These are phyloP conservation scores for Phaeoacremonium minimum DNA, from an alignment of 2,329 filamentous ascomycete genomes.

Conservation along the genomic window DNA sequence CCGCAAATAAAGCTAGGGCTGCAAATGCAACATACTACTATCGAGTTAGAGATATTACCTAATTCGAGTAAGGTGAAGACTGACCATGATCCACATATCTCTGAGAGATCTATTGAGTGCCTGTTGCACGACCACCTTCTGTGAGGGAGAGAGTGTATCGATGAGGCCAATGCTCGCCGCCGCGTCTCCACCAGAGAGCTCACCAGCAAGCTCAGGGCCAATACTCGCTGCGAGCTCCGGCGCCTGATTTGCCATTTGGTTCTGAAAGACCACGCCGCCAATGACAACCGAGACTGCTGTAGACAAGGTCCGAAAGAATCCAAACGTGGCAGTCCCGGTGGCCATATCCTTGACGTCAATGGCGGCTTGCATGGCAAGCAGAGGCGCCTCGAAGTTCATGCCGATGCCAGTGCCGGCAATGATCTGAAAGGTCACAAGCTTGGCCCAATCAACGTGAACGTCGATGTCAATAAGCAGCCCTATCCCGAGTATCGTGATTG, in stretches of 20 bases:
- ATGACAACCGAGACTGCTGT: constrained; percentile 51
- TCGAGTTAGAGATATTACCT: not conserved
- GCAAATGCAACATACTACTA: not conserved
- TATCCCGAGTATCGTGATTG: constrained; percentile 50
- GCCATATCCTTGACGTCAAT: constrained; percentile 53
- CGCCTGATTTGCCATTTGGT: constrained; percentile 17
- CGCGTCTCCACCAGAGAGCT: constrained; percentile 39
- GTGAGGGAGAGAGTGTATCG: not conserved
- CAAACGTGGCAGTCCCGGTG: constrained; percentile 54
- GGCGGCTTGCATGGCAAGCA: constrained; percentile 57
- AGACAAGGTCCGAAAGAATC: constrained; percentile 49
- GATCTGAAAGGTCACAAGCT: constrained; percentile 47
- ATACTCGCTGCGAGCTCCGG: not conserved
- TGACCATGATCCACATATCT: not conserved
- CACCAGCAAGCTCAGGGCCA: constrained; percentile 30
- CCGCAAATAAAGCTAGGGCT: not conserved
- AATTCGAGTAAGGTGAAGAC: not conserved
- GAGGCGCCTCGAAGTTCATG: constrained; percentile 54
- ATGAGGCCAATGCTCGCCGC: not conserved
- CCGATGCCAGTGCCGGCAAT: constrained; percentile 52
- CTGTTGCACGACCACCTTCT: constrained; percentile 13
- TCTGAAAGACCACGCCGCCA: constrained; percentile 27
- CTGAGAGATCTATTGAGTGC: not conserved
- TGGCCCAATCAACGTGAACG: constrained; percentile 35
- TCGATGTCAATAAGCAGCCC: constrained; percentile 50